Percentiles rank a stretch among this genome's conserved stretches.
Conservation (phyloP, 2,329 filamentous ascomycete species). For the Epichloe hybrida region DNA sequence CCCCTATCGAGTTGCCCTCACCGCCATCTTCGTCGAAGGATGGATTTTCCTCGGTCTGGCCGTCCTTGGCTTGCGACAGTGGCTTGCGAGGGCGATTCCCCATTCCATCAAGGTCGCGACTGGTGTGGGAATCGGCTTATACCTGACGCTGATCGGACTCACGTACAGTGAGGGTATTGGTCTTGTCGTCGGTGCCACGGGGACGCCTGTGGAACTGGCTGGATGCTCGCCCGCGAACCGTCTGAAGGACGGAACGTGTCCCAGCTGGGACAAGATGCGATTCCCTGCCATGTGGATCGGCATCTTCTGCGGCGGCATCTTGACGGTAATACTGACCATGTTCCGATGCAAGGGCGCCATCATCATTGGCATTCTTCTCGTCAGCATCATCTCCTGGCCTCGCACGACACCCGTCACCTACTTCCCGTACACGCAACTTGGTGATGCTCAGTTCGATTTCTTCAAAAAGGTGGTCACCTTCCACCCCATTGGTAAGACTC, state of each 20-base stretch:
- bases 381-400: slow-evolving; percentile 83
- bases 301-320: slow-evolving; percentile 71
- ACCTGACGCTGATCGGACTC: slow-evolving; percentile 61
- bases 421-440: slow-evolving; percentile 60
- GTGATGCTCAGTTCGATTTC: slow-evolving; percentile 64
- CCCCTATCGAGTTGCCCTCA: slow-evolving; percentile 63
- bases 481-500: slow-evolving; percentile 56
- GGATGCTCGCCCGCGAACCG: slow-evolving; percentile 44
- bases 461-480: slow-evolving; percentile 82
- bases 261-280: slow-evolving; percentile 57
- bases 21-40: slow-evolving; percentile 79
- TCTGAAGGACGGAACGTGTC: slow-evolving; percentile 43
- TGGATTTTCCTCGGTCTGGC: slow-evolving; percentile 74
- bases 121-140: slow-evolving; percentile 74
- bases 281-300: slow-evolving; percentile 77
- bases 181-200: slow-evolving; percentile 52
- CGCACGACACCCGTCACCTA: slow-evolving; percentile 62
- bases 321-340: slow-evolving; percentile 70
- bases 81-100: slow-evolving; percentile 74
- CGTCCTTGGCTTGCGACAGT: slow-evolving; percentile 69
- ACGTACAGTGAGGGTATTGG: slow-evolving; percentile 77
- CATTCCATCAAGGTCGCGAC: slow-evolving; percentile 77
- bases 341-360: slow-evolving; percentile 81
- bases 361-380: slow-evolving; percentile 68
- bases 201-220: slow-evolving; percentile 61